A percentile compares a stretch with the other conserved stretches of the same genome.
phyloP scores from a whole-genome alignment of 1,139 yeast species.

The Geotrichum australiense region DNA sequence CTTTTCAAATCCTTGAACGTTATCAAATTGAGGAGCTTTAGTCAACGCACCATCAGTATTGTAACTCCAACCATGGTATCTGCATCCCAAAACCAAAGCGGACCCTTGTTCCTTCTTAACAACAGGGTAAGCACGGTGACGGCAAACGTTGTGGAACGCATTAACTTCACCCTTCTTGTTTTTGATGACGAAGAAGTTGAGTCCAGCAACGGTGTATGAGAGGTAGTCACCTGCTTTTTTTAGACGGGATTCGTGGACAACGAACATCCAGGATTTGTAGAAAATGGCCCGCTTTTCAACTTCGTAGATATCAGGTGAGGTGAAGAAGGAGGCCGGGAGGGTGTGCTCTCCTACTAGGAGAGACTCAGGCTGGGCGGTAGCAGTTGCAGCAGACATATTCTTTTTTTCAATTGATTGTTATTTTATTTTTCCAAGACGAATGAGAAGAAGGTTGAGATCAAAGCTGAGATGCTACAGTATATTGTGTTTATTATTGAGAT shows the following conservation, averaged over 20 bases:
- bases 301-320: conserved; percentile 49
- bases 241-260: conserved; percentile 46
- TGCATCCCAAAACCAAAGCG: conserved; percentile 50
- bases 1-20: conserved; percentile 51
- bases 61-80: conserved; percentile 62
- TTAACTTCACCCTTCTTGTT: conserved; percentile 45
- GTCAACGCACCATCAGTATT: conserved; percentile 50
- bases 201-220: conserved; percentile 45
- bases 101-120: conserved; percentile 54
- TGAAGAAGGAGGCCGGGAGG: conserved; percentile 62
- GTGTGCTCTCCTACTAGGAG: conserved; percentile 44
- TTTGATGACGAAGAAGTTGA: conserved; percentile 50
- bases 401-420: no score
- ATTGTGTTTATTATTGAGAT: no score
- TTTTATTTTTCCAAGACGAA: no score
- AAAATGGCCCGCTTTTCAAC: conserved; percentile 52
- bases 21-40: conserved; percentile 56
- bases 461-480: no score
- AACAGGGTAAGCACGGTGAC: conserved; percentile 58
- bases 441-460: no score
- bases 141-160: conserved; percentile 58
- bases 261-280: conserved; percentile 50
- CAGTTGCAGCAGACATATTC: conserved; percentile 10
- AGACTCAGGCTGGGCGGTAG: conserved; percentile 1
- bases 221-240: conserved; percentile 51